These are phyloP conservation scores for Paraleonurus japonicus DNA, from an alignment of 257 asterid species.

Conservation along the genomic window DNA sequence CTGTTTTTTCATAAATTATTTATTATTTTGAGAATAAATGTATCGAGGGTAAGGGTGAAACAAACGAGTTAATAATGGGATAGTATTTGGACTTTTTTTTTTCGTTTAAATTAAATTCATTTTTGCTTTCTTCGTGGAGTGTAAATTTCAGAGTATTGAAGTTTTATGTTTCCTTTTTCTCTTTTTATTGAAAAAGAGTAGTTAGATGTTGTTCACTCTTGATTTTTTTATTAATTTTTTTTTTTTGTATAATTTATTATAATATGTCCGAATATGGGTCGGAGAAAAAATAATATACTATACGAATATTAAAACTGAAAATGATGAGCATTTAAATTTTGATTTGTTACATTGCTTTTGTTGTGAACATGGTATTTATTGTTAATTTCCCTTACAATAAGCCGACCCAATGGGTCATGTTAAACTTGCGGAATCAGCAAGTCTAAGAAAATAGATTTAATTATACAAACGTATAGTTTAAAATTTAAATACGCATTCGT, in stretches of 20 bases:
- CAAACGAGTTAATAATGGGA: constrained; percentile 24
- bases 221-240: neutral
- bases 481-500: no score
- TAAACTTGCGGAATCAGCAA: neutral
- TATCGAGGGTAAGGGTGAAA: constrained; percentile 30
- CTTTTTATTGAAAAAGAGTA: neutral
- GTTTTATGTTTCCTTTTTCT: constrained; percentile 22
- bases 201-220: neutral
- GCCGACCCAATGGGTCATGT: neutral
- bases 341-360: neutral
- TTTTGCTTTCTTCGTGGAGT: constrained; percentile 40
- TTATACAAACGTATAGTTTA: neutral
- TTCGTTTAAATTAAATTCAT: constrained; percentile 20
- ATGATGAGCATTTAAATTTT: neutral
- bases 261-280: neutral
- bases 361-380: neutral
- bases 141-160: constrained; percentile 51
- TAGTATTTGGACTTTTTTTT: constrained; percentile 22
- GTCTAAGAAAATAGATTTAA: neutral
- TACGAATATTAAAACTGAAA: neutral
- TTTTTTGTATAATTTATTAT: neutral
- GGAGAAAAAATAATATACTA: no score
- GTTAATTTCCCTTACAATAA: neutral
- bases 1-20: constrained; percentile 46
- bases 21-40: constrained; percentile 51